These are phyloP conservation scores for Lophiotrema nucula DNA, from an alignment of 495 filamentous ascomycete species.

Conservation along the genomic window DNA sequence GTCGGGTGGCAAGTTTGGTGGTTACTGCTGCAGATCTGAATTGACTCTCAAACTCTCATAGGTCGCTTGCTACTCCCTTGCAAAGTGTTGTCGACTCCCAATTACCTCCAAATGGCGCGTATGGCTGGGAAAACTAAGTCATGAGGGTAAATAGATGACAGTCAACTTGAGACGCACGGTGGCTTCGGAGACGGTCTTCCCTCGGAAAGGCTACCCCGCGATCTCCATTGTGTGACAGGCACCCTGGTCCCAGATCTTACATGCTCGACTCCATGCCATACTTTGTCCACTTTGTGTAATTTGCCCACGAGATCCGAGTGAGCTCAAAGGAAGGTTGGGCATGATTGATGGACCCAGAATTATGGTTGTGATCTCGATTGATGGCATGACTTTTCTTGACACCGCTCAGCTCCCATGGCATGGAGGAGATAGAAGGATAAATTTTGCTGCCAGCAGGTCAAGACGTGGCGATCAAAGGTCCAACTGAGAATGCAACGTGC, in stretches of 20 bases:
- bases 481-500: too few species aligned
- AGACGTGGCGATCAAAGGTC: too few species aligned
- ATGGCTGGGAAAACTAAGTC: conserved; percentile 23
- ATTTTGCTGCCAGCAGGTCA: too few species aligned
- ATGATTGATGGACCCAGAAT: too few species aligned
- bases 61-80: not conserved
- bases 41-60: not conserved
- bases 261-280: not conserved
- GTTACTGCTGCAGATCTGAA: conserved; percentile 2
- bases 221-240: conserved; percentile 19
- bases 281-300: not conserved
- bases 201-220: conserved; percentile 31
- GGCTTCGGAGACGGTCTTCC: conserved; percentile 11
- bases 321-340: too few species aligned
- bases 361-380: not conserved
- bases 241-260: conserved; percentile 23
- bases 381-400: too few species aligned
- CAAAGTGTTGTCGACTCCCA: conserved; percentile 14
- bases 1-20: not conserved
- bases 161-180: conserved; percentile 29
- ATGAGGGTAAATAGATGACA: conserved; percentile 27
- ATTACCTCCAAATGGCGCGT: conserved; percentile 18
- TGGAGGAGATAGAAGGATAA: too few species aligned
- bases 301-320: conserved; percentile 21
- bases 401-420: too few species aligned